Base-by-base conservation (phyloP, 148 eudicot genomes). In the Fallopia convolvulus region DNA sequence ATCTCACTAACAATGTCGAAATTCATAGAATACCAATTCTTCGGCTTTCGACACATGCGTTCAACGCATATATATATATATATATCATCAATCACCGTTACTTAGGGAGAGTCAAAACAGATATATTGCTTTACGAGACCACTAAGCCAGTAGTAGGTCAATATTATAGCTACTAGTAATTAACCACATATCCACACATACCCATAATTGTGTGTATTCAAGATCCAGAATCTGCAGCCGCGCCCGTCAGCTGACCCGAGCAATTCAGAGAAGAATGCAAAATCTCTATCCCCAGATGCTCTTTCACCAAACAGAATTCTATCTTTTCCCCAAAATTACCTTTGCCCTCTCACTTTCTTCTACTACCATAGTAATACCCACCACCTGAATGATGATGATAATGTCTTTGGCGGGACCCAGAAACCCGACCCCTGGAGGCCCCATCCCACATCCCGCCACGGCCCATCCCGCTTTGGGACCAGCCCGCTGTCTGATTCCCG, bases 371-470 rank as follows among this genome's bases (percentile, higher is more conserved):
- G 78, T 87, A 90, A 76, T 75, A 63, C 11, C 93, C 97, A 79
- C 89, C 87, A 13, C 97, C 91, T 6, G 97, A 84, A 78, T 87
- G 72, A 33, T 77, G 85, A 78, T 92, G 87, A 61, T 84, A 85
- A 79, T 88, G 78, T 2, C 97, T 86, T 74, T 88, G 87, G 20
- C 94, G 94, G n/a, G 97, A 75, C 36, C 91, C 90, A 26, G 79
- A 75, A 72, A 80, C 52, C 58, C 96, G 88, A 48, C 96, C 92
- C 11, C 90, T 82, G 56, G 88, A 81, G 63, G 88, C 89, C 39
- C 91, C 97, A 20, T 95, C 99, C 94, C 90, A 88, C 6, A 85
- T 7, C 49, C 87, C 87, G 72, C 90, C 89, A 75, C 94, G 87
- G 79, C 85, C 52, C 77, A 84, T 85, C 41, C 94, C 90, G 65